Evolutionary conservation across 768 basidiomycete genomes (phyloP).

Genomic region (Tylopilus sp.): DNA sequence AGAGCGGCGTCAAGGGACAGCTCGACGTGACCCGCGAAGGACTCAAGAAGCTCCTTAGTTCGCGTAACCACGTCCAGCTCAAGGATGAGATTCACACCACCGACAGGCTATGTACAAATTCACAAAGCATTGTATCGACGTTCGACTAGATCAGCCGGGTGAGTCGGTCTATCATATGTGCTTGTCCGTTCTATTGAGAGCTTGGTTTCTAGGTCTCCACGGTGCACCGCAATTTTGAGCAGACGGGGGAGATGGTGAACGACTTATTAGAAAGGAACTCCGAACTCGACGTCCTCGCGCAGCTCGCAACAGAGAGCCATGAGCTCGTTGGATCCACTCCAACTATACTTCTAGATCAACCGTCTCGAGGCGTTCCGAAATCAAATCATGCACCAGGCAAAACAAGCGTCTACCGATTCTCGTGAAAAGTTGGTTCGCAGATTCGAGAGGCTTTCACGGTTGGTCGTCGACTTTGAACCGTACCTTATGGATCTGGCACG

Average conservation of each 20-base stretch:
- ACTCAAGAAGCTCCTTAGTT: no score
- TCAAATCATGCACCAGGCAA: slow-evolving; percentile 92
- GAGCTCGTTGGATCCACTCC: slow-evolving; percentile 82
- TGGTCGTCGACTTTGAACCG: slow-evolving; percentile 83
- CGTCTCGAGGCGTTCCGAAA: slow-evolving; percentile 96
- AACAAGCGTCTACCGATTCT: slow-evolving; percentile 66
- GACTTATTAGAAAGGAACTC: slow-evolving; percentile 79
- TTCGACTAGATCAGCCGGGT: slow-evolving; percentile 97
- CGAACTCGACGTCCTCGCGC: slow-evolving; percentile 74
- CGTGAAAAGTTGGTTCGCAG: slow-evolving; percentile 67
- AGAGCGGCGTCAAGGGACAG: slow-evolving; percentile 90
- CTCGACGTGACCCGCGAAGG: slow-evolving; percentile 88
- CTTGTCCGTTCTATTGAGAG: not conserved
- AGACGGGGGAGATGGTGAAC: slow-evolving; percentile 92
- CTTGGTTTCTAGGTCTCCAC: slow-evolving; percentile 64
- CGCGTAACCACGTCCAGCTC: no score
- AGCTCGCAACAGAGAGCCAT: slow-evolving; percentile 70
- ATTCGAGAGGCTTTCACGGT: slow-evolving; percentile 85
- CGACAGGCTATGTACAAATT: slow-evolving; percentile 68
- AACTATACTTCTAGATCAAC: slow-evolving; percentile 87
- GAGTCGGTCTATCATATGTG: slow-evolving; percentile 41
- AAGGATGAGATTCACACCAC: no score
- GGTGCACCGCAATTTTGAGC: slow-evolving; percentile 95
- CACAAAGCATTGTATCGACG: slow-evolving; percentile 71
- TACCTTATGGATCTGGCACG: slow-evolving; percentile 77